Percentiles rank a stretch among this genome's conserved stretches.
These are phyloP conservation scores for Rhizopus delemar DNA, from an alignment of 371 early-diverging fungal genomes.

Conservation along the genomic window DNA sequence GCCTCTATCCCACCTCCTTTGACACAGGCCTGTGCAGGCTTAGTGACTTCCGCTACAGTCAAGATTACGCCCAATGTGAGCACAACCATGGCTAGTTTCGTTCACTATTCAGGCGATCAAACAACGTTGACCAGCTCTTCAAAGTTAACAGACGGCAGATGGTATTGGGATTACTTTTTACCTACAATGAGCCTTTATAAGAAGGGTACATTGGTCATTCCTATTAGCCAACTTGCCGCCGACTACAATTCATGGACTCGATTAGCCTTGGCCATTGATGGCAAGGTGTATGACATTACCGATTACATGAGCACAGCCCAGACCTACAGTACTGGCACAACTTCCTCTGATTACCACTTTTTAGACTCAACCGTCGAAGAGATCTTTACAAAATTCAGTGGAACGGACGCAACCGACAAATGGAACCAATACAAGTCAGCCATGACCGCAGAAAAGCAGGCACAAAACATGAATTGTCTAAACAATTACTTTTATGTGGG, in stretches of 20 bases:
- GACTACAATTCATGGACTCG: conserved; percentile 39
- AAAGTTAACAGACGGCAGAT: conserved; percentile 28
- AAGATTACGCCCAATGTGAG: conserved; percentile 29
- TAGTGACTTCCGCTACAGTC: conserved; percentile 34
- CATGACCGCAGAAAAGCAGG: conserved; percentile 30
- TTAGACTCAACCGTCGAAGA: conserved; percentile 46
- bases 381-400: conserved; percentile 61
- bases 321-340: conserved; percentile 33
- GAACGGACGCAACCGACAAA: conserved; percentile 59
- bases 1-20: conserved; percentile 70
- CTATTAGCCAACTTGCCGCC: conserved; percentile 33
- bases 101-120: conserved; percentile 36
- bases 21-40: conserved; percentile 51
- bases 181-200: conserved; percentile 57
- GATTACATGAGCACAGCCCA: conserved; percentile 54
- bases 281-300: conserved; percentile 71
- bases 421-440: conserved; percentile 38
- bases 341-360: conserved; percentile 43
- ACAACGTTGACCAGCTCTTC: not conserved
- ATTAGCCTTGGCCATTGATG: conserved; percentile 58
- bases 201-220: conserved; percentile 63
- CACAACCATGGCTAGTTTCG: conserved; percentile 12
- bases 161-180: conserved; percentile 63
- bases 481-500: conserved; percentile 83
- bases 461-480: conserved; percentile 62